These are phyloP conservation scores for Coffea humblotiana DNA, from an alignment of 305 asterid species.

Conservation along the genomic window DNA sequence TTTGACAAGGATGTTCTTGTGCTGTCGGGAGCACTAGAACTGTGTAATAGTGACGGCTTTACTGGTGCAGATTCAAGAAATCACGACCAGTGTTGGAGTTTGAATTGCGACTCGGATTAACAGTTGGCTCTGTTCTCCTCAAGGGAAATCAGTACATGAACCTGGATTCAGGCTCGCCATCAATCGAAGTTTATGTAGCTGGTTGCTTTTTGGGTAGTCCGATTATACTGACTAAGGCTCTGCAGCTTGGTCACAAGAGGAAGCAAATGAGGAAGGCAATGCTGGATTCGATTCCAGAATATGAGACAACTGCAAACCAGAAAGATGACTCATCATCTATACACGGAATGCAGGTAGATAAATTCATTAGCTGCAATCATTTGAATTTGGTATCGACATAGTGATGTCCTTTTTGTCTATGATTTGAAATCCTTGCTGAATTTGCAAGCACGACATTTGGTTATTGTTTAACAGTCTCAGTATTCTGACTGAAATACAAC, in stretches of 20 bases:
- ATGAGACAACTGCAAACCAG: constrained; percentile 35
- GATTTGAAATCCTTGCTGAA: constrained; percentile 3
- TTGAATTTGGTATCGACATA: background rate
- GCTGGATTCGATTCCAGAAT: constrained; percentile 65
- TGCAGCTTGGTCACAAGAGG: constrained; percentile 49
- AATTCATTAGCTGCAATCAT: background rate
- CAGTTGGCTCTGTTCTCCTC: constrained; percentile 21
- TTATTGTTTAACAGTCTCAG: constrained; percentile 22
- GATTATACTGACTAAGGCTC: constrained; percentile 48
- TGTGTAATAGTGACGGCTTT: constrained; percentile 34
- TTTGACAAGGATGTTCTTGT: constrained; percentile 37
- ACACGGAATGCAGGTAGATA: constrained; percentile 45
- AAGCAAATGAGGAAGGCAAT: constrained; percentile 48
- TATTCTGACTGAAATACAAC: background rate
- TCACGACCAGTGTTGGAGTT: constrained; percentile 45
- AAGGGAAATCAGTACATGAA: constrained; percentile 34
- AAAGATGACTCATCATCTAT: constrained; percentile 28
- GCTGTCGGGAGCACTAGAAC: constrained; percentile 44
- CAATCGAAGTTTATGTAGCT: constrained; percentile 61
- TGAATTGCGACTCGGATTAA: constrained; percentile 43
- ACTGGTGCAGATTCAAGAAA: constrained; percentile 32
- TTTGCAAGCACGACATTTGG: constrained; percentile 15
- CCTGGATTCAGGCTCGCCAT: constrained; percentile 33
- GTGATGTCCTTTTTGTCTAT: background rate
- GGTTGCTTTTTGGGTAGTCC: constrained; percentile 61